Conservation (phyloP, 331 rosid genomes). For the Stylosanthes scabra region DNA sequence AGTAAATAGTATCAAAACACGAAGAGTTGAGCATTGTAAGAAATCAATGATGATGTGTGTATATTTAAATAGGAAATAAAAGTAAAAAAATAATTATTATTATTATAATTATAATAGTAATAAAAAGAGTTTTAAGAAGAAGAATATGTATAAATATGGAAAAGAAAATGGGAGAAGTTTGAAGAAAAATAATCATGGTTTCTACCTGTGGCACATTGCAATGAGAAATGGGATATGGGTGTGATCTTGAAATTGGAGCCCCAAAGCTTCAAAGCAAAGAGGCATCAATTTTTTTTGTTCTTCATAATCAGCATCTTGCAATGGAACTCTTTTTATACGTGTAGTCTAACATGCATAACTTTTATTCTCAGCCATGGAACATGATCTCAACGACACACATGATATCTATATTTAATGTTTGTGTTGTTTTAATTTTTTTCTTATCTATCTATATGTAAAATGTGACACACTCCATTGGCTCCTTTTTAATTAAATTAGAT, state of each 20-base stretch:
- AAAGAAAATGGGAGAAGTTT: slow-evolving; percentile 19
- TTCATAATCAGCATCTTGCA: slow-evolving; percentile 41
- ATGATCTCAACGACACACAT: slow-evolving; percentile 48
- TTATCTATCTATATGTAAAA: slow-evolving; percentile 30
- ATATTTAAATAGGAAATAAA: slow-evolving; percentile 1
- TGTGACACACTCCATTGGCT: slow-evolving; percentile 34
- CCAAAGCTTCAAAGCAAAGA: slow-evolving; percentile 44
- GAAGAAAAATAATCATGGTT: slow-evolving; percentile 24
- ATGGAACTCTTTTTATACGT: slow-evolving; percentile 56
- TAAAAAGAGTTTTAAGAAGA: neutral
- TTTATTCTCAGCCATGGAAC: slow-evolving; percentile 74
- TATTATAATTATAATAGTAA: no score
- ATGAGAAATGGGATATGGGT: slow-evolving; percentile 40
- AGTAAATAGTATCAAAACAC: neutral
- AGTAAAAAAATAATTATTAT: neutral
- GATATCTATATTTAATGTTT: slow-evolving; percentile 33
- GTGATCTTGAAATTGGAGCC: slow-evolving; percentile 35
- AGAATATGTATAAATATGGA: neutral
- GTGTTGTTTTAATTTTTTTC: slow-evolving; percentile 19
- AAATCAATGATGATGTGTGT: neutral
- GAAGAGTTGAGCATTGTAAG: neutral
- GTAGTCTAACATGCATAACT: slow-evolving; percentile 42
- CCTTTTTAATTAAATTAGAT: slow-evolving; percentile 20
- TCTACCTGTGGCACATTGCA: slow-evolving; percentile 40
- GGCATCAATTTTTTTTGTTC: slow-evolving; percentile 34